Percentiles rank a stretch among this genome's conserved stretches.
phyloP scores from a whole-genome alignment of 352 stramenopile genomes.

The Phytophthora colocasiae region DNA sequence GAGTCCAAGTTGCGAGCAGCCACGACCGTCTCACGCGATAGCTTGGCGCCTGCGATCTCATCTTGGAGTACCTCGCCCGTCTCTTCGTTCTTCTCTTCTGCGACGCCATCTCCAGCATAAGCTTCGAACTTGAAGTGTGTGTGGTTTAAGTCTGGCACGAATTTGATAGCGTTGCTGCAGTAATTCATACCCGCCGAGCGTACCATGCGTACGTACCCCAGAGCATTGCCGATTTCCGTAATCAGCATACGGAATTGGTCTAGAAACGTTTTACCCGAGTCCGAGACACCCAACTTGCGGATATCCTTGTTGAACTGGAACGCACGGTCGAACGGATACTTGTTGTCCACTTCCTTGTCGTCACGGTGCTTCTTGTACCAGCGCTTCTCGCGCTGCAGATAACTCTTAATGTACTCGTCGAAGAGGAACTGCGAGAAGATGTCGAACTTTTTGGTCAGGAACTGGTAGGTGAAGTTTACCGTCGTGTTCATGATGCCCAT shows the following conservation, averaged over 20 bases:
- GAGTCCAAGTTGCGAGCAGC: constrained; percentile 89
- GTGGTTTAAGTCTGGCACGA: constrained; percentile 91
- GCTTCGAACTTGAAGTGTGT: constrained; percentile 86
- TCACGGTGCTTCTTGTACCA: constrained; percentile 95
- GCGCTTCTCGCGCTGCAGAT: constrained; percentile 92
- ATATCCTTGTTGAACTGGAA: constrained; percentile 95
- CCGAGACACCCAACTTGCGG: constrained; percentile 84
- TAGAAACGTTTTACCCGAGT: constrained; percentile 89
- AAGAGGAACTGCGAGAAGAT: constrained; percentile 94
- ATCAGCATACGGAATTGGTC: constrained; percentile 93
- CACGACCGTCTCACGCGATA: constrained; percentile 83
- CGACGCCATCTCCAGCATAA: constrained; percentile 66
- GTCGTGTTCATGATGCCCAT: constrained; percentile 96
- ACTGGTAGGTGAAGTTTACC: constrained; percentile 97
- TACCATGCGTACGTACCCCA: constrained; percentile 95
- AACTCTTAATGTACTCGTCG: constrained; percentile 95
- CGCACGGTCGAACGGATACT: constrained; percentile 93
- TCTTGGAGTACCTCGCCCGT: constrained; percentile 51
- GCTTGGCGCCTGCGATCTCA: constrained; percentile 62
- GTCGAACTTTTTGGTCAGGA: constrained; percentile 92
- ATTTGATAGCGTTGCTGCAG: constrained; percentile 93
- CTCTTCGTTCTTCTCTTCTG: constrained; percentile 70
- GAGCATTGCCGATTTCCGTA: constrained; percentile 93
- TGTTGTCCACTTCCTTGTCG: constrained; percentile 90
- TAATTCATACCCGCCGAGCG: constrained; percentile 93